Base-by-base conservation (phyloP, 208 protist species). In the Leptomonas pyrrhocoris region DNA sequence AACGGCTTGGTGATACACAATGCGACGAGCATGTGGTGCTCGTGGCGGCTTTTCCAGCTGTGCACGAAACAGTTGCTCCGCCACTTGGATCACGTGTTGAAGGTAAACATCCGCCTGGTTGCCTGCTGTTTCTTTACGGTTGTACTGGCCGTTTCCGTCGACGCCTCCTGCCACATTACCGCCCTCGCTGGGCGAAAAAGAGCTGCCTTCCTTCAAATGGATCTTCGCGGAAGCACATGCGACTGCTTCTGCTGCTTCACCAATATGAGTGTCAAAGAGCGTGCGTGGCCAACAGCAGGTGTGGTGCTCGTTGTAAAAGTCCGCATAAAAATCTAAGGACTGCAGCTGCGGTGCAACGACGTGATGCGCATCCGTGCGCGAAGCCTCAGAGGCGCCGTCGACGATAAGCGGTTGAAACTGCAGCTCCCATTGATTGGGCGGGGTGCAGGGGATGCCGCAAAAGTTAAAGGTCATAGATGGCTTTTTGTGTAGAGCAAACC, bases 211-310 rank as follows among this genome's bases (percentile, higher is more conserved):
- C 12, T 18, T 15, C 19, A n/a, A n/a, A n/a, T n/a, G n/a, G n/a
- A n/a, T n/a, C n/a, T 38, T 43, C 36, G 4, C 31, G 5, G 18
- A 25, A n/a, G 19, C 5, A 3, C 45, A 27, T 15, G 30, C 13
- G 0, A 68, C 34, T 16, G 60, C 56, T 16, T 67, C 46, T 8
- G 71, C 46, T 18, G 63, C 65, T 19, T 64, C 40, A 2, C 61
- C 60, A 0, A 83, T 36, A 40, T 72, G 67, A 0, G 81, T 63
- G 18, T 86, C 74, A 0, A 91, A 61, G 36, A 91, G 71, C n/a
- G 71, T 65, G 16, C 85, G 82, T 25, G 85, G 72, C 81, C 81
- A 91, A 65, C 85, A 91, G 60, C 85, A 91, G 11, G 63, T n/a
- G 30, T 81, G 68, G 59, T 91, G 85, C 2, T 63, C 72, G 25